A percentile compares a stretch with the other conserved stretches of the same genome.
phyloP scores from a whole-genome alignment of 441 rosid genomes.

The Adansonia grandidieri region DNA sequence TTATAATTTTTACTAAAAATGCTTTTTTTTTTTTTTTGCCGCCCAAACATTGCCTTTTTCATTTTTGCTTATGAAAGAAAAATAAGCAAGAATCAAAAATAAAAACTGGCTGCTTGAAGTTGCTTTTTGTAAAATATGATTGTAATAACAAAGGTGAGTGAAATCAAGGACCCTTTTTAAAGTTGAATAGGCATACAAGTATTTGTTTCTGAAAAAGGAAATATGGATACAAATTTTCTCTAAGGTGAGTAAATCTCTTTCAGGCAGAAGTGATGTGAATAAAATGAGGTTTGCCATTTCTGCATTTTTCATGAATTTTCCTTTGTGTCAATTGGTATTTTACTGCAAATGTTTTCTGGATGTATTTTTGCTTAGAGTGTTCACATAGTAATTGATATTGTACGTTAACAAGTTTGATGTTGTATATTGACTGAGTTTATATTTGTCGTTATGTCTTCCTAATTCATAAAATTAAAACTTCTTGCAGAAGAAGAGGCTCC shows the following conservation, averaged over 20 bases:
- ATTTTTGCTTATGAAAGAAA: slow-evolving; percentile 1
- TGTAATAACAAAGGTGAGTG: background rate
- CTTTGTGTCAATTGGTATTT: background rate
- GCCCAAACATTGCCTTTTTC: background rate
- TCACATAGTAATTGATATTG: background rate
- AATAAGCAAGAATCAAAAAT: background rate
- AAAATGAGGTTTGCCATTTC: background rate
- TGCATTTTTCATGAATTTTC: slow-evolving; percentile 3
- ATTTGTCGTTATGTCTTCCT: background rate
- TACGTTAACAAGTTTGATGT: background rate
- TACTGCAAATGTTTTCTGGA: background rate
- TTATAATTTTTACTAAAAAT: background rate
- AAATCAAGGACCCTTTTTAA: background rate
- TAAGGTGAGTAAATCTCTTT: slow-evolving; percentile 5
- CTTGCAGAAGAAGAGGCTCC: slow-evolving; percentile 85
- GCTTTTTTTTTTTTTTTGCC: background rate
- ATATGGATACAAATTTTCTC: background rate
- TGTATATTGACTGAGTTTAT: background rate
- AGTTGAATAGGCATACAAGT: background rate
- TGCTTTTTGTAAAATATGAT: background rate
- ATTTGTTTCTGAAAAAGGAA: background rate
- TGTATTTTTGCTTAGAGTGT: background rate
- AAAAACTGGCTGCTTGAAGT: background rate
- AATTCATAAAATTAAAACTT: slow-evolving; percentile 25
- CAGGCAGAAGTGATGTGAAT: background rate